phyloP scores from a whole-genome alignment of 768 basidiomycete species.

The Podaxis rugospora region DNA sequence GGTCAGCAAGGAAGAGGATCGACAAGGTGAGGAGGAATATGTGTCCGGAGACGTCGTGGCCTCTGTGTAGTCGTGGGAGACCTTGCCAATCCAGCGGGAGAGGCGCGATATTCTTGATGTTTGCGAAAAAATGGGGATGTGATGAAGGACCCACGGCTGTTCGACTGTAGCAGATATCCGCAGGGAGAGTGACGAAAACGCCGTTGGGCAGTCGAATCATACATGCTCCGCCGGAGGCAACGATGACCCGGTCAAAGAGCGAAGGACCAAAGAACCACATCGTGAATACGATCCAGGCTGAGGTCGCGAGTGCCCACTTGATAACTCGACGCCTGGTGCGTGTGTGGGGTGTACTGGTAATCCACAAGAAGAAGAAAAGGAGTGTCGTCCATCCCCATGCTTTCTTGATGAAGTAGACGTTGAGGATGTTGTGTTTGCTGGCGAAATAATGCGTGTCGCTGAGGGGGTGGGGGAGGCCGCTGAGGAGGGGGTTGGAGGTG shows the following conservation, averaged over 20 bases:
- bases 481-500: conserved; percentile 74
- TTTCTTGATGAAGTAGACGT: conserved; percentile 83
- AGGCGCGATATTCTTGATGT: not conserved
- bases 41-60: conserved; percentile 94
- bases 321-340: conserved; percentile 38
- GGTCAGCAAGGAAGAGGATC: conserved; percentile 72
- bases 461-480: conserved; percentile 66
- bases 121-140: conserved; percentile 61
- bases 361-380: conserved; percentile 55
- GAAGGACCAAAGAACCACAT: conserved; percentile 88
- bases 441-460: conserved; percentile 69
- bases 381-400: conserved; percentile 89
- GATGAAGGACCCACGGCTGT: conserved; percentile 49
- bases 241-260: conserved; percentile 60
- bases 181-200: conserved; percentile 47
- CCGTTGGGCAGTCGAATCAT: conserved; percentile 59
- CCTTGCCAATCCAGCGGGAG: conserved; percentile 40
- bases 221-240: conserved; percentile 73
- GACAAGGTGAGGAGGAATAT: conserved; percentile 85
- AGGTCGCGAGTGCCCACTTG: conserved; percentile 57
- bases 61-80: conserved; percentile 62
- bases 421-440: conserved; percentile 74
- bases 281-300: conserved; percentile 71
- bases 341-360: conserved; percentile 46
- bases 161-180: conserved; percentile 50